phyloP scores from a whole-genome alignment of 805 yeast genomes.

The Tetrapisispora phaffii region DNA sequence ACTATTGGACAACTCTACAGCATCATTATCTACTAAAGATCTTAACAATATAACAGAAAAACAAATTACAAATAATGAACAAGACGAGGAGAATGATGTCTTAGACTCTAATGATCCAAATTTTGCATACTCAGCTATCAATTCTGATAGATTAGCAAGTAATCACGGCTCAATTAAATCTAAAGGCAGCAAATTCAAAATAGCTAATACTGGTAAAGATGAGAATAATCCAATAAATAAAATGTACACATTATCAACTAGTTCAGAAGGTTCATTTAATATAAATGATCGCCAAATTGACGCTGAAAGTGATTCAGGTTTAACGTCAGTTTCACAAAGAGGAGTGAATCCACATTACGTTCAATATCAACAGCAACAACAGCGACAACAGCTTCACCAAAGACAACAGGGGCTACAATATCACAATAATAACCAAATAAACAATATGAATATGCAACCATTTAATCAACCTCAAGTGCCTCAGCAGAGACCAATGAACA shows the following conservation, averaged over 20 bases:
- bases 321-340: constrained; percentile 72
- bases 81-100: constrained; percentile 4
- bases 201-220: neutral
- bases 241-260: neutral
- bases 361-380: constrained; percentile 8
- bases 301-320: constrained; percentile 43
- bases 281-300: neutral
- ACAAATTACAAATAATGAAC: neutral
- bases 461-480: neutral
- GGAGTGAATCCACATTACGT: constrained; percentile 54
- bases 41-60: neutral
- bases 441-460: neutral
- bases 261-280: constrained; percentile 2
- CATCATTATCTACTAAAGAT: neutral
- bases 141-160: constrained; percentile 6
- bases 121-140: constrained; percentile 18
- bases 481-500: neutral
- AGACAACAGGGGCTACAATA: constrained; percentile 2
- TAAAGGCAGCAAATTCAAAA: neutral
- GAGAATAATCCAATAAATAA: neutral
- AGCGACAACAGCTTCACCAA: constrained; percentile 3
- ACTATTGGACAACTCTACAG: neutral
- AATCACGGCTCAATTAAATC: neutral
- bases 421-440: neutral
- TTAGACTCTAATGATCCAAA: constrained; percentile 3